A percentile compares a stretch with the other conserved stretches of the same genome.
phyloP scores from a whole-genome alignment of 176 grass and related monocot species.

The Dactylis glomerata region DNA sequence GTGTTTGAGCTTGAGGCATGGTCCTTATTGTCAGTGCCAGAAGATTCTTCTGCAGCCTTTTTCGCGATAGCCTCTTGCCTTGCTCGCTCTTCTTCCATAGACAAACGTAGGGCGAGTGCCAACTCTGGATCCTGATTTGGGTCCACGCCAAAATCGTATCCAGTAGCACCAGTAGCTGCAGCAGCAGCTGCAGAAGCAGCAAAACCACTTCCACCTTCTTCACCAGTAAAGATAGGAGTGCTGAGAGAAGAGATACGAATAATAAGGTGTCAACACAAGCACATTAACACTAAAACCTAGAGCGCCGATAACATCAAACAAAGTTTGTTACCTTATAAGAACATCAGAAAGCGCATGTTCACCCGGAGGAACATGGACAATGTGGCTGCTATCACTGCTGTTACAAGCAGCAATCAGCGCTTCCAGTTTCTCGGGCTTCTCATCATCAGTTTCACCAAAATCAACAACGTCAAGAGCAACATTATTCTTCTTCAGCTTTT shows the following conservation, averaged over 20 bases:
- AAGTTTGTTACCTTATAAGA: constrained; percentile 66
- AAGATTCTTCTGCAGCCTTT: constrained; percentile 63
- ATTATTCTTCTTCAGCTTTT: constrained; percentile 95
- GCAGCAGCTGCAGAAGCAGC: constrained; percentile 92
- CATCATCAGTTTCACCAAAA: constrained; percentile 90
- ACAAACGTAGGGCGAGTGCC: constrained; percentile 83
- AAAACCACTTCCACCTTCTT: constrained; percentile 94
- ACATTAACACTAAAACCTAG: not conserved
- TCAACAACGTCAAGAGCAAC: constrained; percentile 96
- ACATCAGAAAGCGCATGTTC: constrained; percentile 84
- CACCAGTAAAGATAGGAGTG: constrained; percentile 95
- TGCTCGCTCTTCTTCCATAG: constrained; percentile 98
- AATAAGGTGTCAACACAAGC: not conserved
- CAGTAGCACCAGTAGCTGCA: constrained; percentile 75
- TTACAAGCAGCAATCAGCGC: constrained; percentile 67
- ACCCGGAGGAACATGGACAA: constrained; percentile 79
- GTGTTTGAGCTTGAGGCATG: constrained; percentile 44
- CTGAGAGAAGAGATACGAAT: constrained; percentile 38
- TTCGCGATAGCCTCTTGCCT: constrained; percentile 86
- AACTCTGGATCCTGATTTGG: constrained; percentile 96
- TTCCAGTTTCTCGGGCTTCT: constrained; percentile 91
- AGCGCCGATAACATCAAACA: not conserved
- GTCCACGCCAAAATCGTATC: constrained; percentile 97
- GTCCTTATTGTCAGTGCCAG: constrained; percentile 53
- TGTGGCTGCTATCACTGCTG: constrained; percentile 90